Base-by-base conservation (phyloP, 2,329 filamentous ascomycete species). In the Xylaria hypoxylon region DNA sequence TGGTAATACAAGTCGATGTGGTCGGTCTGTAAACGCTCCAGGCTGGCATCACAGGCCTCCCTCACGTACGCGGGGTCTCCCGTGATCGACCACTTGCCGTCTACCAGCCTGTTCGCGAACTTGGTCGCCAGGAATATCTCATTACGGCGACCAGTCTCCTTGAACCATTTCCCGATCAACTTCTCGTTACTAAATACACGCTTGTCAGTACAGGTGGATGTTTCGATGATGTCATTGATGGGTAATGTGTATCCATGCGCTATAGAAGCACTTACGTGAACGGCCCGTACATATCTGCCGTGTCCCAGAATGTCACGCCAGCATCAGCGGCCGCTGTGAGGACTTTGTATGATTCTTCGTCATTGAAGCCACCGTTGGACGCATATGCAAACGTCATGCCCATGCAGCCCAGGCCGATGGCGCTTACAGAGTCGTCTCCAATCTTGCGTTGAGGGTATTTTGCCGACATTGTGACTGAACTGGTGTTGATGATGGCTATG, bases 1-100 rank as follows among this genome's bases (percentile, higher is more conserved):
- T 83, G 81, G 74, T 85, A 85, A 67, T 85, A 80, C n/a, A 88
- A 78, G 70, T 88, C 86, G 65, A 88, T 84, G 65, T 82, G 82
- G 6, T 81, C 77, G 0, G 83, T 82, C 3, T 81, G 81, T 3
- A 88, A 75, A n/a, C 81, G 77, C 70, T 81, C 72, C 13, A 88
- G 76, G 33, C 77, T 80, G 17, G 71, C 73, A 17, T 74, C 72
- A 64, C 75, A 76, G n/a, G 73, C 73, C 19, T 70, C 56, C 42
- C 72, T 71, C 6, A 74, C 75, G 33, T 76, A 77, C 15, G 70
- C 74, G 5, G 72, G 72, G 13, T 67, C 60, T 33, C 72, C 64
- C 73, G 45, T 69, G 47, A 77, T 60, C 15, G 19, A 26, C 38
- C 72, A 62, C n/a, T 55, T 44, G n/a, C 71, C 71, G 28, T 72